Percentiles rank a stretch among this genome's conserved stretches.
phyloP scores from a whole-genome alignment of 1,284 basidiomycete genomes.

The Caloboletus inedulis region DNA sequence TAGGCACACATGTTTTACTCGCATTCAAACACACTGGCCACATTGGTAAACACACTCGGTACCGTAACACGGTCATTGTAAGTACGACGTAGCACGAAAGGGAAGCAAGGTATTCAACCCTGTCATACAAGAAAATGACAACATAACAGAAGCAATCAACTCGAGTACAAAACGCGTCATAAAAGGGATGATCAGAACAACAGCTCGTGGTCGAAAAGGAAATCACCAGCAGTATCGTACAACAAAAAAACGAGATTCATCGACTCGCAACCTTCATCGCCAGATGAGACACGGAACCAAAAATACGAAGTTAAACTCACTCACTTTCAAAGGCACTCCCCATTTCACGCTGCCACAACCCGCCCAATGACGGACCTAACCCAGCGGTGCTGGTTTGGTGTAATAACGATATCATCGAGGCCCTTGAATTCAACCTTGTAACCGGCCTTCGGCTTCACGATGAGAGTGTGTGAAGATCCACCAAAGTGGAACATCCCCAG shows the following conservation, averaged over 20 bases:
- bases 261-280: background rate
- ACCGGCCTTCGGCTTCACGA: constrained; percentile 32
- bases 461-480: constrained; percentile 43
- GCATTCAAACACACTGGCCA: background rate
- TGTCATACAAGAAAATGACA: too few relatives aligned
- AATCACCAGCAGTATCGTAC: background rate
- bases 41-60: background rate
- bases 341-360: background rate
- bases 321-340: background rate
- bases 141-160: too few relatives aligned
- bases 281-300: background rate
- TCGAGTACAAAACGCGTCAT: background rate
- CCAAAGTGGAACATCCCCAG: constrained; percentile 53
- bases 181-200: background rate
- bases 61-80: background rate
- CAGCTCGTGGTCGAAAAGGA: background rate
- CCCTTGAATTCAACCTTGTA: background rate
- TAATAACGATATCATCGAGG: background rate
- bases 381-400: constrained; percentile 1
- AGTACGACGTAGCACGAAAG: too few relatives aligned
- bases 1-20: too few relatives aligned
- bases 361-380: constrained; percentile 5
- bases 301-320: background rate
- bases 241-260: background rate
- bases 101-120: too few relatives aligned